Evolutionary conservation across 2,329 filamentous ascomycete species (phyloP).

Genomic region (Exophiala sp.): DNA sequence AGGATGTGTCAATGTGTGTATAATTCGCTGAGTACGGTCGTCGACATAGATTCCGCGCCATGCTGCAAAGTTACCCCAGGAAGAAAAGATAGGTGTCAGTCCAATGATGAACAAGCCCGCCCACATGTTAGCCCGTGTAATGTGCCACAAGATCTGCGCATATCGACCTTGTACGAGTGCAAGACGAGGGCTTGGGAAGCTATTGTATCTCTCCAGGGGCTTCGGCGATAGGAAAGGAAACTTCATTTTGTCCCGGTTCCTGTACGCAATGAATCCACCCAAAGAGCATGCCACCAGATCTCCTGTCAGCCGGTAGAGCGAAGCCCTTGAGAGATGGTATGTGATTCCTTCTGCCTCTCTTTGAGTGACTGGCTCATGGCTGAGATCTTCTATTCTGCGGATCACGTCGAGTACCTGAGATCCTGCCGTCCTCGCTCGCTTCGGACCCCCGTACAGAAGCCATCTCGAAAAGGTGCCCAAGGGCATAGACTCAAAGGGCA

Average conservation of each 20-base stretch:
- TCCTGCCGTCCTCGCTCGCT: constrained; percentile 14
- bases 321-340: constrained; percentile 18
- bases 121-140: constrained; percentile 23
- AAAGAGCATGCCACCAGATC: constrained; percentile 5
- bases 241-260: constrained; percentile 24
- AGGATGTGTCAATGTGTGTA: neutral
- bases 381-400: constrained; percentile 20
- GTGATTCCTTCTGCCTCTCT: constrained; percentile 26
- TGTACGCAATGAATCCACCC: constrained; percentile 15
- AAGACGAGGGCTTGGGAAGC: constrained; percentile 19
- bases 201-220: constrained; percentile 23
- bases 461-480: constrained; percentile 19
- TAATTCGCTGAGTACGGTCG: constrained; percentile 21
- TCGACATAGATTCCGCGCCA: constrained; percentile 20
- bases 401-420: constrained; percentile 23
- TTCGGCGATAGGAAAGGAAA: constrained; percentile 27
- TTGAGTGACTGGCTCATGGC: constrained; percentile 19
- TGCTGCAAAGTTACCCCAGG: constrained; percentile 13
- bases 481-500: constrained; percentile 25
- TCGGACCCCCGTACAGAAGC: constrained; percentile 20
- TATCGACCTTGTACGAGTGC: constrained; percentile 19
- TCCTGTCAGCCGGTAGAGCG: constrained; percentile 15
- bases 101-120: constrained; percentile 14
- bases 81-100: constrained; percentile 14
- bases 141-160: constrained; percentile 25